Percentiles rank a stretch among this genome's conserved stretches.
Evolutionary conservation across 164 flowering plant species (phyloP).

Genomic region (Aristolochia fimbriata): DNA sequence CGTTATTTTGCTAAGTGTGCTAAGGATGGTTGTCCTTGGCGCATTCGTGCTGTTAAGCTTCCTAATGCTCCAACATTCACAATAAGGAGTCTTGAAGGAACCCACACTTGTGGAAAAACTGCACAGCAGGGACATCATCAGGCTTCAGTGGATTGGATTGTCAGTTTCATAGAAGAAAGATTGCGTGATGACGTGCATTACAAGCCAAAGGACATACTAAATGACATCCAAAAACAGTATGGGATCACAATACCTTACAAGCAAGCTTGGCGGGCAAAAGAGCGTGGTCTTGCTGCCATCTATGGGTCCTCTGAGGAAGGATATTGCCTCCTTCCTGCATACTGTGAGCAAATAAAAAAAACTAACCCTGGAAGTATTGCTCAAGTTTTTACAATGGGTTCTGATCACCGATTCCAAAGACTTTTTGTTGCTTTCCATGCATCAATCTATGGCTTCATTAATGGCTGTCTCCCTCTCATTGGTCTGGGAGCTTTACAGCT

Average conservation of each 20-base stretch:
- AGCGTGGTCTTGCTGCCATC: constrained; percentile 65
- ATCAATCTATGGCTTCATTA: constrained; percentile 59
- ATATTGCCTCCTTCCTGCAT: constrained; percentile 62
- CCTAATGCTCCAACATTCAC: constrained; percentile 61
- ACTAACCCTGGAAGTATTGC: constrained; percentile 72
- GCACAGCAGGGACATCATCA: constrained; percentile 77
- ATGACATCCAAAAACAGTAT: constrained; percentile 59
- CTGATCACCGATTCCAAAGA: constrained; percentile 59
- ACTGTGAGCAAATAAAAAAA: constrained; percentile 56
- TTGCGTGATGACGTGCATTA: constrained; percentile 59
- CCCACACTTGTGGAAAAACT: constrained; percentile 71
- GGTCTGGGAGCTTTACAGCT: constrained; percentile 55
- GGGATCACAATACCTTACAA: constrained; percentile 82
- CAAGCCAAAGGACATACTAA: constrained; percentile 84
- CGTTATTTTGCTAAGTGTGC: constrained; percentile 88
- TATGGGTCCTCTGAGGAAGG: constrained; percentile 85
- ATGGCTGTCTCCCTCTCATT: constrained; percentile 64
- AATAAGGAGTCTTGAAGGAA: constrained; percentile 68
- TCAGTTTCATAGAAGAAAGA: constrained; percentile 55
- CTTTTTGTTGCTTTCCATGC: constrained; percentile 58
- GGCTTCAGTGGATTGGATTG: constrained; percentile 90
- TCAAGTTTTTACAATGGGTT: constrained; percentile 45
- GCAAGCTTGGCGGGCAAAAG: constrained; percentile 94
- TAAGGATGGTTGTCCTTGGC: constrained; percentile 87
- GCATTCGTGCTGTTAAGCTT: constrained; percentile 76